Conservation (phyloP, 768 basidiomycete species). For the Suillus discolor region DNA sequence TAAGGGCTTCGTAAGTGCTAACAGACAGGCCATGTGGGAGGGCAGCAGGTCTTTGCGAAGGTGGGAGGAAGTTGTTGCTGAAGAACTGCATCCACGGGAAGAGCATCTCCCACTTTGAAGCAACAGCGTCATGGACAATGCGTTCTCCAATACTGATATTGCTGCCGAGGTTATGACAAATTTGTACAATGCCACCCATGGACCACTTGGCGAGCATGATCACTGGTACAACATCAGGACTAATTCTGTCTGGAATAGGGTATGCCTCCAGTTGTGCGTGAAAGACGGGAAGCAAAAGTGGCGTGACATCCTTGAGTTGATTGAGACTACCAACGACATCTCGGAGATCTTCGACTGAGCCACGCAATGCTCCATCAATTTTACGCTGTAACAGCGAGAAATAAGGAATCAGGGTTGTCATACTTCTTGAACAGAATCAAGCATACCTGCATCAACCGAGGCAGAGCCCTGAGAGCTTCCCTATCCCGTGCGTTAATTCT, state of each 20-base stretch:
- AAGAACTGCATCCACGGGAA: conserved; percentile 13
- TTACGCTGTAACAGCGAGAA: background rate
- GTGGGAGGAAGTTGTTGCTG: conserved; percentile 5
- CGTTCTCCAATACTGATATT: conserved; percentile 5
- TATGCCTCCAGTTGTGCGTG: conserved; percentile 7
- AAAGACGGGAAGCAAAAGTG: conserved; percentile 3
- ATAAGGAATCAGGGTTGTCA: background rate
- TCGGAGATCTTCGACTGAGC: conserved; percentile 6
- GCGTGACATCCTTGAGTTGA: conserved; percentile 3
- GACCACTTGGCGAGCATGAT: conserved; percentile 12
- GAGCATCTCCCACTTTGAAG: conserved; percentile 10
- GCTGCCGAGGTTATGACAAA: conserved; percentile 6
- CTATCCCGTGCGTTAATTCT: conserved; percentile 5
- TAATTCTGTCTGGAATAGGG: conserved; percentile 1
- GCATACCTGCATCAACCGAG: conserved; percentile 6
- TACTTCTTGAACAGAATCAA: background rate
- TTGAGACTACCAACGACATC: conserved; percentile 4
- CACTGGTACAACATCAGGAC: conserved; percentile 1
- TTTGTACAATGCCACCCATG: conserved; percentile 9
- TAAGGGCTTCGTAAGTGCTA: conserved; percentile 5
- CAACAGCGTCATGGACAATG: conserved; percentile 7
- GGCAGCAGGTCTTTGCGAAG: background rate
- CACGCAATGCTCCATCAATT: conserved; percentile 2
- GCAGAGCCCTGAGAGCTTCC: conserved; percentile 2
- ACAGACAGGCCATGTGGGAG: conserved; percentile 6